Evolutionary conservation across 257 asterid species (phyloP).

Genomic region (Dorcoceras hygrometricum): DNA sequence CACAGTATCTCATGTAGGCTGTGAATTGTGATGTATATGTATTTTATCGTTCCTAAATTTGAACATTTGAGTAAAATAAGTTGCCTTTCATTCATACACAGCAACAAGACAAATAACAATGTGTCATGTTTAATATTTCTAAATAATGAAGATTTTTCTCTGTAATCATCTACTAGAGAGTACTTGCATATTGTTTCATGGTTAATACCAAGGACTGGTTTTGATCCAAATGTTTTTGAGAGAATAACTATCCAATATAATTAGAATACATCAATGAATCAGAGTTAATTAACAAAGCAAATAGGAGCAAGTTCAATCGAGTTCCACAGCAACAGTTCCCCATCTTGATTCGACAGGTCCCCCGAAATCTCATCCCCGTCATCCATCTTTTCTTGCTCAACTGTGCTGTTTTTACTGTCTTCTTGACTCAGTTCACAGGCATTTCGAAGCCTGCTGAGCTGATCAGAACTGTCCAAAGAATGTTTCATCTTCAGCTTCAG

Average conservation of each 20-base stretch:
- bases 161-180: no score
- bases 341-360: constrained; percentile 17
- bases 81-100: background rate
- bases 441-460: constrained; percentile 41
- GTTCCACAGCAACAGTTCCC: constrained; percentile 43
- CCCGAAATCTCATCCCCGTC: constrained; percentile 4
- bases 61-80: background rate
- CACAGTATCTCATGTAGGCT: constrained; percentile 18
- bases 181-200: background rate
- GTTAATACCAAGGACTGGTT: background rate
- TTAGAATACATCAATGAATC: background rate
- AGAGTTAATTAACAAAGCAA: constrained; percentile 32
- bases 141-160: no score
- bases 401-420: constrained; percentile 12
- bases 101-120: no score
- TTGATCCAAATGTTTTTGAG: background rate
- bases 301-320: constrained; percentile 46
- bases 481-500: constrained; percentile 48
- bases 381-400: background rate
- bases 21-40: background rate
- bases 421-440: constrained; percentile 45
- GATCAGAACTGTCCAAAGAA: constrained; percentile 39
- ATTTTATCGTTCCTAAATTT: background rate
- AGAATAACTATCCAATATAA: background rate
- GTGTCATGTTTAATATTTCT: no score